Base-by-base conservation (phyloP, 495 filamentous ascomycete genomes). In the Penicillium odoratum region DNA sequence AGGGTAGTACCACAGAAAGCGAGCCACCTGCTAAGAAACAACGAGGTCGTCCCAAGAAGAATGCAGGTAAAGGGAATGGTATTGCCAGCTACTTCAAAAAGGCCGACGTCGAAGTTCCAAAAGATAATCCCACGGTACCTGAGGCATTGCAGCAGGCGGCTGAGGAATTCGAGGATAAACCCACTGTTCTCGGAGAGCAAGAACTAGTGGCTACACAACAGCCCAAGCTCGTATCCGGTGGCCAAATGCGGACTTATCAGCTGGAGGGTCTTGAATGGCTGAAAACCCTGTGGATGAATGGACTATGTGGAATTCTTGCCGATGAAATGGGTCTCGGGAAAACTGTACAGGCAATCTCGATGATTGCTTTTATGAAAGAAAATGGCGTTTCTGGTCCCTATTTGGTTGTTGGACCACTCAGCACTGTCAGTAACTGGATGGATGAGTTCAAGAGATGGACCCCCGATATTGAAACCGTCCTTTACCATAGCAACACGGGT, bases 281-380 rank as follows among this genome's bases (percentile, higher is more conserved):
- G 46, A 85, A 92, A 48, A 98, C 97, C 78, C 87, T 98, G 60
- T 98, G 97, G 67, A 92, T 91, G 44, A 98, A 97, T 67, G 90
- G 98, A 69, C 84, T 98, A 13, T 95, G 98, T 63, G 95, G 94
- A 42, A 96, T 98, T 73, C 91, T 98, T 50, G 98, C 95, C 68
- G 94, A 98, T 66, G 94, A 98, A 68, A 98, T 98, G 94, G 94
- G 94, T 60, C 89, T 98, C 42, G 94, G 94, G 29, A 98, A 98
- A 73, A 98, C 94, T 1, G 78, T 98, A 16, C 94, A 98, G 72
- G 98, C 94, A 0, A 83, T 98, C 45, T 98, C 94, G 68, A 98
- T 98, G 66, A 92, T 98, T 48, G 94, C 94, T 8, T 97, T 85
- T 62, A 84, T 83, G 50, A 89, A 86, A 71, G 78, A 83, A 8